A percentile compares a stretch with the other conserved stretches of the same genome.
phyloP scores from a whole-genome alignment of 1,284 basidiomycete genomes.

The Papiliotrema nemorosa region DNA sequence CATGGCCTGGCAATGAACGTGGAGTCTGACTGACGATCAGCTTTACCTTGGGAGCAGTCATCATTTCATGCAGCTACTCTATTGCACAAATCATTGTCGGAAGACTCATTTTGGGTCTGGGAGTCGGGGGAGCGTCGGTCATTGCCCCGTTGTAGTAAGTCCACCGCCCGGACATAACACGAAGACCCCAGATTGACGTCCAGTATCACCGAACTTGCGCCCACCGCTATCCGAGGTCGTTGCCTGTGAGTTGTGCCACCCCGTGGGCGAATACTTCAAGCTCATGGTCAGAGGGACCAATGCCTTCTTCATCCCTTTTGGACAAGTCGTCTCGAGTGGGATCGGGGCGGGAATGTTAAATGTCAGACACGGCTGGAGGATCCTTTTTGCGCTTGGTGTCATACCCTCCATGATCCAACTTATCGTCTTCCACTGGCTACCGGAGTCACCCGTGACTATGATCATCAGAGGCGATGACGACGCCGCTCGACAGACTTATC shows the following conservation, averaged over 20 bases:
- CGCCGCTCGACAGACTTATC: constrained; percentile 22
- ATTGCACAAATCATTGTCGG: background rate
- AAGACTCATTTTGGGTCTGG: background rate
- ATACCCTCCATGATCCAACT: constrained; percentile 40
- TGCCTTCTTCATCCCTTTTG: constrained; percentile 41
- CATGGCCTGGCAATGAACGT: background rate
- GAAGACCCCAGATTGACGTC: background rate
- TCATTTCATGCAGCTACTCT: background rate
- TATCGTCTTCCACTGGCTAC: constrained; percentile 40
- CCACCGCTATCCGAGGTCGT: constrained; percentile 39
- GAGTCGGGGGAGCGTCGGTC: background rate
- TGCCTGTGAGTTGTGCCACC: too few species aligned
- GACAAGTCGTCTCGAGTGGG: constrained; percentile 41
- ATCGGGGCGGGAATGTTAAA: constrained; percentile 30
- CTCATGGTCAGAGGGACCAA: constrained; percentile 9
- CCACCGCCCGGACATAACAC: background rate
- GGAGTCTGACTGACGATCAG: background rate
- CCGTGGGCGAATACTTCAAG: too few species aligned
- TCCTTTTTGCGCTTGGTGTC: constrained; percentile 14
- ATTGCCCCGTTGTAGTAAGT: background rate
- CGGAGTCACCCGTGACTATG: constrained; percentile 42
- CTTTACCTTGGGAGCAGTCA: background rate
- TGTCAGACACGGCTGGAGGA: constrained; percentile 16
- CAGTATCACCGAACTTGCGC: constrained; percentile 43
- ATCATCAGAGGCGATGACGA: constrained; percentile 28